Percentiles rank a stretch among this genome's conserved stretches.
phyloP scores from a whole-genome alignment of 371 early-diverging fungal species.

The Actinomortierella ambigua region DNA sequence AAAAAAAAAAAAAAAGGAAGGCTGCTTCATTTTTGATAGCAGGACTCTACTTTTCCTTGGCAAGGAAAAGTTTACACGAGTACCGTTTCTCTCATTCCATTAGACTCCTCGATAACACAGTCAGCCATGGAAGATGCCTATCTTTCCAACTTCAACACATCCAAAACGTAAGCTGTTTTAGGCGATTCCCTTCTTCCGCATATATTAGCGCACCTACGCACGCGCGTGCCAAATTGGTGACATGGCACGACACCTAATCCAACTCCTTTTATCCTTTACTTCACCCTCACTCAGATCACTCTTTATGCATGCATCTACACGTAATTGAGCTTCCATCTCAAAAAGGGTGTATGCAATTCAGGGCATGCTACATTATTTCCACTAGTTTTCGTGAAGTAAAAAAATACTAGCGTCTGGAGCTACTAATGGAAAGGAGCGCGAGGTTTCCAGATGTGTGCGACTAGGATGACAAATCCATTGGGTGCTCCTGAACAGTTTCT shows the following conservation, averaged over 20 bases:
- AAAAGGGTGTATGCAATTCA: too few species aligned
- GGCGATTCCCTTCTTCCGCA: not conserved
- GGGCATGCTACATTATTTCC: too few species aligned
- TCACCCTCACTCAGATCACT: conserved; percentile 19
- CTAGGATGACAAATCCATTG: too few species aligned
- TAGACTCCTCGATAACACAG: conserved; percentile 63
- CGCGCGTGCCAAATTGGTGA: too few species aligned
- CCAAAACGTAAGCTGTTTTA: conserved; percentile 53
- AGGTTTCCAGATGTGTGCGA: too few species aligned
- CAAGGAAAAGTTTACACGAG: not conserved
- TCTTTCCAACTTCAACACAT: conserved; percentile 59
- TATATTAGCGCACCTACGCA: too few species aligned
- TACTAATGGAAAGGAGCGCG: too few species aligned
- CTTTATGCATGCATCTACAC: conserved; percentile 30
- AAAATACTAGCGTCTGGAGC: too few species aligned
- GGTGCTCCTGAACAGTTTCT: too few species aligned
- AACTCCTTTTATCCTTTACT: not conserved
- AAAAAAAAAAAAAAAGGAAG: not conserved
- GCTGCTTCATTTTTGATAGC: not conserved
- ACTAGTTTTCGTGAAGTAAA: too few species aligned
- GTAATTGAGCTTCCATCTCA: conserved; percentile 8
- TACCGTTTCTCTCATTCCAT: not conserved
- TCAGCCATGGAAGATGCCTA: conserved; percentile 67
- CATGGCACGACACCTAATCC: too few species aligned
- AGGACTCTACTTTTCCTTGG: not conserved